These are phyloP conservation scores for Paecilomyces sp. DNA, from an alignment of 2,329 filamentous ascomycete species.

Conservation along the genomic window DNA sequence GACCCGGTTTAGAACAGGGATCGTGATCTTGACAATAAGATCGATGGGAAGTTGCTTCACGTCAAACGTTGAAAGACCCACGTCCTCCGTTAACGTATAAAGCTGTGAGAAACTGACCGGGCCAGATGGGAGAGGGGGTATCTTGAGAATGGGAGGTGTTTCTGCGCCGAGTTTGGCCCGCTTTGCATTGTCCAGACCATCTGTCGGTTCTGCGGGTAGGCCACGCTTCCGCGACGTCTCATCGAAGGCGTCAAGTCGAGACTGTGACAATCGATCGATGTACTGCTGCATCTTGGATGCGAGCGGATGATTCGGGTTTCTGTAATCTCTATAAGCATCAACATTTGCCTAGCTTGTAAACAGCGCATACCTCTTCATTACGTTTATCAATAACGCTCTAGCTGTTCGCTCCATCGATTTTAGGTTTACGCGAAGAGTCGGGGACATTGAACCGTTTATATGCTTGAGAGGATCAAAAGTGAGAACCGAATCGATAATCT, in stretches of 20 bases:
- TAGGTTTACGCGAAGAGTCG: slow-evolving; percentile 72
- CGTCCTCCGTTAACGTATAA: slow-evolving; percentile 75
- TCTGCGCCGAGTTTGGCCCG: slow-evolving; percentile 62
- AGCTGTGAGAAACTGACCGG: slow-evolving; percentile 74
- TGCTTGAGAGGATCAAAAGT: slow-evolving; percentile 88
- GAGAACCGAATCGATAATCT: slow-evolving; percentile 77
- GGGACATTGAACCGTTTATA: slow-evolving; percentile 67
- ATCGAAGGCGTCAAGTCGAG: slow-evolving; percentile 70
- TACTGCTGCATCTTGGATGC: slow-evolving; percentile 77
- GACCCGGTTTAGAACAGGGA: slow-evolving; percentile 67
- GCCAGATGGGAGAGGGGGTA: slow-evolving; percentile 67
- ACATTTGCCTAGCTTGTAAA: not conserved
- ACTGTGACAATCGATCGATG: slow-evolving; percentile 73
- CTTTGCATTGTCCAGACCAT: slow-evolving; percentile 71
- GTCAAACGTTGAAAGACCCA: slow-evolving; percentile 70
- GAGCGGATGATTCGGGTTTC: slow-evolving; percentile 73
- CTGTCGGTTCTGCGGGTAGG: slow-evolving; percentile 61
- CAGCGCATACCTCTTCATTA: slow-evolving; percentile 62
- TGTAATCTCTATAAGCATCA: slow-evolving; percentile 29
- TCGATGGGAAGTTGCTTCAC: slow-evolving; percentile 70
- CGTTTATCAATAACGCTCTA: slow-evolving; percentile 72
- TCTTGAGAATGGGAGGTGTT: slow-evolving; percentile 42
- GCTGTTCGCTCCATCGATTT: slow-evolving; percentile 95
- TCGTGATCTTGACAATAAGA: slow-evolving; percentile 72
- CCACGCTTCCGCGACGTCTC: slow-evolving; percentile 70